Base-by-base conservation (phyloP, 768 basidiomycete genomes). In the Leccinum rimulosum region DNA sequence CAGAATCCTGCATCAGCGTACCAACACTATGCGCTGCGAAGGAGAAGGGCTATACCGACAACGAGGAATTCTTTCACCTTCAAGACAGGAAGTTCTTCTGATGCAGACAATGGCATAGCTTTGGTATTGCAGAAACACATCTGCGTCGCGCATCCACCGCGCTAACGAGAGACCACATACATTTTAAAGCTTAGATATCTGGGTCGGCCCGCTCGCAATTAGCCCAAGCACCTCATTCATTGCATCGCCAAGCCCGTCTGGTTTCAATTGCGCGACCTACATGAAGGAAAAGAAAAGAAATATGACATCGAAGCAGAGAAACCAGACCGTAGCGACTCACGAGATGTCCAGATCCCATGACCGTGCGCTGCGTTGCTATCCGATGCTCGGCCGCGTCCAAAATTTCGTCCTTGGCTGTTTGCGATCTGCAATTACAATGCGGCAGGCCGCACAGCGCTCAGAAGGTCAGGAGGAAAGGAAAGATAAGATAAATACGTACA, bases 341-440 rank as follows among this genome's bases (percentile, higher is more conserved):
- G 12, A 74, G 63, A 58, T 73, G 72, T 35, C 73, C 73, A 27
- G 73, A 67, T 12, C 66, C 73, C 55, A 55, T 56, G 27, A 73
- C 49, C 4, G 61, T 66, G 22, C 61, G 62, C 31, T 69, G 58
- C 14, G 71, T 62, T 22, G 35, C 15, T 7, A 74, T 38, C 27
- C 58, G 64, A 22, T 66, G 61, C 28, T 58, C 55, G 1, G 73
- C 63, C 3, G 73, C 73, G 22, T 69, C 66, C 54, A 74, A 49
- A 6, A 73, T 73, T 4, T 73, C 73, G 0, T 56, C 52, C 50
- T 62, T 73, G 6, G 73, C 68, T 5, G 30, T 40, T 28, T 68
- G 57, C 2, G 71, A 73, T 59, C 71, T 73, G 61, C 3, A 19
- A 45, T 15, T 3, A 49, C 5, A 49, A 25, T 49, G 25, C 12